Percentiles rank a stretch among this genome's conserved stretches.
Conservation (phyloP, 2,329 filamentous ascomycete species). For the Cladosporium sp. region DNA sequence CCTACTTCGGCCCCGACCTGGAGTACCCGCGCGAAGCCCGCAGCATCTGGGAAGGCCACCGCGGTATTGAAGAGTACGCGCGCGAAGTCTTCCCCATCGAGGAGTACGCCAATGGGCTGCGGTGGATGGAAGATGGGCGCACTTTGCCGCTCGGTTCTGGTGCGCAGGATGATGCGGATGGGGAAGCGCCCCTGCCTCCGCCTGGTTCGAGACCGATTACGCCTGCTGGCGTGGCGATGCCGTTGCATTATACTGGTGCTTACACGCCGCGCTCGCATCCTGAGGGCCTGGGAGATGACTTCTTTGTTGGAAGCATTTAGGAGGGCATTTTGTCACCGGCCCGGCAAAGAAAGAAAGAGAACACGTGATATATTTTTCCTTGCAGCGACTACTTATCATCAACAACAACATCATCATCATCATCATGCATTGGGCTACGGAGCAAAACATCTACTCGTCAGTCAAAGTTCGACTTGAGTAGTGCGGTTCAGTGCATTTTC, state of each 20-base stretch:
- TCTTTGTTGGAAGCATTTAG: conserved; percentile 27
- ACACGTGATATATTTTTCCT: too few relatives aligned
- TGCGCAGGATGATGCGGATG: background rate
- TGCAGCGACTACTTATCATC: too few relatives aligned
- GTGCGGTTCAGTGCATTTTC: too few relatives aligned
- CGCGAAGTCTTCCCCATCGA: conserved; percentile 90
- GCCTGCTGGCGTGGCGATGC: conserved; percentile 18
- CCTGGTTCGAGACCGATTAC: conserved; percentile 25
- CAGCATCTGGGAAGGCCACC: conserved; percentile 83
- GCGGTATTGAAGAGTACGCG: conserved; percentile 90
- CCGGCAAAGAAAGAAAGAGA: too few relatives aligned
- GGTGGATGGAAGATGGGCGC: conserved; percentile 69
- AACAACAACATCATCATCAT: too few relatives aligned
- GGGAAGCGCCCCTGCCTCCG: background rate
- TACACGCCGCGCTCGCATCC: conserved; percentile 30
- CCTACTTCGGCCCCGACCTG: conserved; percentile 59
- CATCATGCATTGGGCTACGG: too few relatives aligned
- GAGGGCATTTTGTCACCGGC: too few relatives aligned
- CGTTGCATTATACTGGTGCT: conserved; percentile 27
- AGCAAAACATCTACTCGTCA: too few relatives aligned
- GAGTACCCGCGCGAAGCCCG: conserved; percentile 67
- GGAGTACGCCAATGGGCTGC: conserved; percentile 86
- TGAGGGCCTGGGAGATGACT: conserved; percentile 24
- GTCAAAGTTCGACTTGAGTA: too few relatives aligned
- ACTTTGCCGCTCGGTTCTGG: background rate